Conservation (phyloP, 2,329 filamentous ascomycete genomes). For the Penicillium capsulatum region DNA sequence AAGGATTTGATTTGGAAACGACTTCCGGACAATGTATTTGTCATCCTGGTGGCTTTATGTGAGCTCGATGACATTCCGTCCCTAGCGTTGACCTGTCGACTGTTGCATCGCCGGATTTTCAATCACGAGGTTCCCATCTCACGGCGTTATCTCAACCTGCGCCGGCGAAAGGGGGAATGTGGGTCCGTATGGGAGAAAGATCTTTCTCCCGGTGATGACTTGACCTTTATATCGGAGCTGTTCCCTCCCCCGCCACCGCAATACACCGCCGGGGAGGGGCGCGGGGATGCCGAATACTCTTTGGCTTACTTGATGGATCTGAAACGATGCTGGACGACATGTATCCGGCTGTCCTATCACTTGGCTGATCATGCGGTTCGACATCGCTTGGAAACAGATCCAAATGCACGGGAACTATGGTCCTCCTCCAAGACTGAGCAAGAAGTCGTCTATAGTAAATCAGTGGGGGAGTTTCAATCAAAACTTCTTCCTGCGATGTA, state of each 20-base stretch:
- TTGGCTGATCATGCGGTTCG: conserved; percentile 22
- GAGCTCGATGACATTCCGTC: conserved; percentile 19
- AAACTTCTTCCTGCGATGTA: conserved; percentile 23
- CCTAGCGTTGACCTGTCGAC: conserved; percentile 21
- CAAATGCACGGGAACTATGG: conserved; percentile 16
- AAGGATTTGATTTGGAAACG: conserved; percentile 20
- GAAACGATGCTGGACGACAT: conserved; percentile 25
- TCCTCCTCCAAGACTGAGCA: conserved; percentile 24
- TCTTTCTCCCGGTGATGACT: conserved; percentile 21
- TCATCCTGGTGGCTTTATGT: conserved; percentile 18
- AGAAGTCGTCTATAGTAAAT: conserved; percentile 25
- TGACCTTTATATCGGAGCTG: conserved; percentile 25
- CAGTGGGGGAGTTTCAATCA: conserved; percentile 18
- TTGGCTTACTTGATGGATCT: conserved; percentile 25
- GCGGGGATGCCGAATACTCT: conserved; percentile 25
- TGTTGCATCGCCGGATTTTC: conserved; percentile 16
- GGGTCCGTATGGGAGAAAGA: neutral
- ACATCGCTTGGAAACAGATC: conserved; percentile 22
- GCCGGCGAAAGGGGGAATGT: conserved; percentile 4
- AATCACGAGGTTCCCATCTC: conserved; percentile 22
- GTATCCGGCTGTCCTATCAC: conserved; percentile 25
- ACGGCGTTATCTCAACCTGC: conserved; percentile 19
- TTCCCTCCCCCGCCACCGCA: conserved; percentile 28
- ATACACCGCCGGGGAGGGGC: conserved; percentile 14
- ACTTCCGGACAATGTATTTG: conserved; percentile 19